Conservation (phyloP, 768 basidiomycete genomes). For the Leccinum imitatum region DNA sequence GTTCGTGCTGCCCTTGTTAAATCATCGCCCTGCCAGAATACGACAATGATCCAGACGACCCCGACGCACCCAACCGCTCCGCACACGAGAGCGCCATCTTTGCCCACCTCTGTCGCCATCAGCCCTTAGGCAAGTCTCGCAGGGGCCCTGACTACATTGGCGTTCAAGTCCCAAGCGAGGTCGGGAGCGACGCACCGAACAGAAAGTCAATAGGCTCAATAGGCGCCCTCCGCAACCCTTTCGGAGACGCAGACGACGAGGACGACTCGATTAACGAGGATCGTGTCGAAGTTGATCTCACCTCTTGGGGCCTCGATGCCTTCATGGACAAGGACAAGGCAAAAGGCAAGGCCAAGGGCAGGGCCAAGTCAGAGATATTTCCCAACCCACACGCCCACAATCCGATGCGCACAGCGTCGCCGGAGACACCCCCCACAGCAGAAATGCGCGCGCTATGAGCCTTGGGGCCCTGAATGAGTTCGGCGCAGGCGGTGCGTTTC, state of each 20-base stretch:
- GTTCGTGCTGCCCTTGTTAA: neutral
- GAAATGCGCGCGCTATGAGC: conserved; percentile 62
- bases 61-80: conserved; percentile 55
- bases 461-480: conserved; percentile 60
- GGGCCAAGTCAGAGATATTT: conserved; percentile 37
- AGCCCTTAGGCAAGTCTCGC: conserved; percentile 49
- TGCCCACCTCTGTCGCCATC: conserved; percentile 64
- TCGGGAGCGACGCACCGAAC: conserved; percentile 49
- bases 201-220: conserved; percentile 57
- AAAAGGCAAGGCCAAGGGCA: conserved; percentile 39
- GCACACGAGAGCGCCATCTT: conserved; percentile 88
- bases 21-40: conserved; percentile 58
- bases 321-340: conserved; percentile 56
- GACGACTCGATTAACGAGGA: conserved; percentile 49
- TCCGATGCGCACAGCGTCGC: conserved; percentile 42
- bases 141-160: conserved; percentile 66
- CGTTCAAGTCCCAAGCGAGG: conserved; percentile 64
- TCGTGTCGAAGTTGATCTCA: conserved; percentile 71
- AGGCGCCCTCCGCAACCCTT: conserved; percentile 71
- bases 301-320: conserved; percentile 81
- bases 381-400: conserved; percentile 44
- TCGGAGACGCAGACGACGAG: conserved; percentile 45
- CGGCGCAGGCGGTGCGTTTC: conserved; percentile 46
- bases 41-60: conserved; percentile 78
- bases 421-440: conserved; percentile 39